Evolutionary conservation across 2,329 filamentous ascomycete species (phyloP), one percentile per base, ranked within the genome.

Genomic region (Massarina eburnea): DNA sequence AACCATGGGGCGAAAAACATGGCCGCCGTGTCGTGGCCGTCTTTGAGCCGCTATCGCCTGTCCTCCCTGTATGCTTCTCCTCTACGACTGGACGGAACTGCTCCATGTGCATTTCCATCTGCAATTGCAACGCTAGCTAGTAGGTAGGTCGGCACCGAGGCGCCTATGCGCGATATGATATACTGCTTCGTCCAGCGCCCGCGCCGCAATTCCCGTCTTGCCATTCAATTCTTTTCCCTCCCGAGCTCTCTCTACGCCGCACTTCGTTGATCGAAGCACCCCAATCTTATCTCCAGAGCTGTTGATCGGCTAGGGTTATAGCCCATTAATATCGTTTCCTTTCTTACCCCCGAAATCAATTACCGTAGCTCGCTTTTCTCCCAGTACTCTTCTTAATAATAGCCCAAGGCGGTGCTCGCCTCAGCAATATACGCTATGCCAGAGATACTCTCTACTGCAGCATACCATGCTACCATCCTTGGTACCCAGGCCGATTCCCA

Each of bases 211-310:
- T 46, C 40, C 51, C 37, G 50, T 54, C 47, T 51, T 63, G 52
- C 49, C 51, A 68, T 70, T 69, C 66, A 56, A 54, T 70, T 70
- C 66, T 62, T 40, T 49, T 45, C 51, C 58, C 53, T 55, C 60
- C 57, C 52, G 62, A 60, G 63, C 52, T 48, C 49, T 51, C 54
- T 51, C 32, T 48, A 43, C 45, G 49, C 49, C 50, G 51, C 32
- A 51, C 63, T 71, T 73, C 73, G 73, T 75, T 73, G 72, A 74
- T 64, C 73, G 73, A 73, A 72, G 71, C 62, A 58, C 58, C 57
- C 58, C 58, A 57, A 66, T 64, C 60, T 60, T 58, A 61, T 57
- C 45, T 58, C 55, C 61, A 55, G 55, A 8, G 63, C 74, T 72
- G 74, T 76, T 72, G 74, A 76, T 58, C 74, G 68, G 67, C 55